Evolutionary conservation across 2,329 filamentous ascomycete species (phyloP).

Genomic region (Arthrobotrys sinensis): DNA sequence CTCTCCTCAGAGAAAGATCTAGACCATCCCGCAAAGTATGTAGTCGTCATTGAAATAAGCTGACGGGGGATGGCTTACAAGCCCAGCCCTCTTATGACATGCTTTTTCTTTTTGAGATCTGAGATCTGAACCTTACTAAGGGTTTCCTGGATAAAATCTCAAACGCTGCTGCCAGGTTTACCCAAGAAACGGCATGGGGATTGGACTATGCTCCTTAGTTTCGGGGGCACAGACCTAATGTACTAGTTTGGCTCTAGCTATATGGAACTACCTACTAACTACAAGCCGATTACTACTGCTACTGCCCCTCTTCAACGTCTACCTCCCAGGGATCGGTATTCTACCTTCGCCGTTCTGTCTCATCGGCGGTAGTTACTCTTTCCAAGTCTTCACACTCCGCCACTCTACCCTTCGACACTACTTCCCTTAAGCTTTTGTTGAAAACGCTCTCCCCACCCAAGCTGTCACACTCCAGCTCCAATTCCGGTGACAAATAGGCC

Average conservation of each 20-base stretch:
- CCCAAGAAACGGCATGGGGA: neutral
- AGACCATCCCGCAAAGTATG: conserved; percentile 20
- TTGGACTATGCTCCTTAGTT: neutral
- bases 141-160: conserved; percentile 4
- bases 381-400: neutral
- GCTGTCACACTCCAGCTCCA: conserved; percentile 36
- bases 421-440: neutral
- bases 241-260: neutral
- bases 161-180: conserved; percentile 8
- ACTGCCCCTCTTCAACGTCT: too few species aligned
- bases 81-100: neutral
- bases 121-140: conserved; percentile 24
- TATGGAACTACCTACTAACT: neutral
- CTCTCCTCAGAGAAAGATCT: conserved; percentile 17
- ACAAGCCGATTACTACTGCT: neutral
- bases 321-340: too few species aligned
- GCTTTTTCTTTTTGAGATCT: conserved; percentile 36
- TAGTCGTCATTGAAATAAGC: conserved; percentile 13
- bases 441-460: neutral
- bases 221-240: neutral
- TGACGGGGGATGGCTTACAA: neutral
- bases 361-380: neutral
- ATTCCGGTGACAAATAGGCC: conserved; percentile 31
- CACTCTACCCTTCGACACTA: neutral
- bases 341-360: neutral